These are phyloP conservation scores for Phytophthora tentaculata DNA, from an alignment of 352 stramenopile genomes.

Conservation along the genomic window DNA sequence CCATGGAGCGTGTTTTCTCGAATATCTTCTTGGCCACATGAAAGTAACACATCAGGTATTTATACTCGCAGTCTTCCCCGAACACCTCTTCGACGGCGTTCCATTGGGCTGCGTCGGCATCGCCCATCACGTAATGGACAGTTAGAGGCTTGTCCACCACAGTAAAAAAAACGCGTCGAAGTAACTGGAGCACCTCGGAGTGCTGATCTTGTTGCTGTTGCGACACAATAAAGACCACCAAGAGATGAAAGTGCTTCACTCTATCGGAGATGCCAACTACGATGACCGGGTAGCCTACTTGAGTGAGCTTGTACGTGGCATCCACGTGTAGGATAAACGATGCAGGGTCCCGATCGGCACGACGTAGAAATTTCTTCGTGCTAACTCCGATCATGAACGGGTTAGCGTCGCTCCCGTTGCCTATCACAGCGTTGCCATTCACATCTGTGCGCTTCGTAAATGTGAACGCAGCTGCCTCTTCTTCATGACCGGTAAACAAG, in stretches of 20 bases:
- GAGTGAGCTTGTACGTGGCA: slow-evolving; percentile 38
- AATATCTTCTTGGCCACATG: not conserved
- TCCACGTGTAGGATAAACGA: slow-evolving; percentile 21
- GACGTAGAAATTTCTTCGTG: slow-evolving; percentile 17
- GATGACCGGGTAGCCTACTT: slow-evolving; percentile 24
- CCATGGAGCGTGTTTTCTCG: not conserved
- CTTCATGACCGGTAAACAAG: slow-evolving; percentile 13
- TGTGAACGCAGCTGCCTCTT: slow-evolving; percentile 17
- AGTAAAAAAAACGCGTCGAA: not conserved
- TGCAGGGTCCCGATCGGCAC: not conserved
- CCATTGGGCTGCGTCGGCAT: not conserved
- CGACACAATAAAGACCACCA: slow-evolving; percentile 31
- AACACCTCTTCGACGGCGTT: not conserved
- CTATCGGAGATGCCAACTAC: slow-evolving; percentile 31
- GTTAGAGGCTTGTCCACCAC: slow-evolving; percentile 4
- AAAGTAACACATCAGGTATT: not conserved
- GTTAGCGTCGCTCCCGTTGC: slow-evolving; percentile 16
- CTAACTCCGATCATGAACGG: slow-evolving; percentile 19
- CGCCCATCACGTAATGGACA: not conserved
- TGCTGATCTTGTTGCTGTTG: slow-evolving; percentile 20
- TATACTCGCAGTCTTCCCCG: not conserved
- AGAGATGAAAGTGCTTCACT: slow-evolving; percentile 22
- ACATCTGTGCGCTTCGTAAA: slow-evolving; percentile 7
- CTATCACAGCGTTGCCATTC: not conserved
- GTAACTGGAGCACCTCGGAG: not conserved